Evolutionary conservation across 495 filamentous ascomycete species (phyloP), one percentile per base, ranked within the genome.

Genomic region (Jackrogersella minutella): DNA sequence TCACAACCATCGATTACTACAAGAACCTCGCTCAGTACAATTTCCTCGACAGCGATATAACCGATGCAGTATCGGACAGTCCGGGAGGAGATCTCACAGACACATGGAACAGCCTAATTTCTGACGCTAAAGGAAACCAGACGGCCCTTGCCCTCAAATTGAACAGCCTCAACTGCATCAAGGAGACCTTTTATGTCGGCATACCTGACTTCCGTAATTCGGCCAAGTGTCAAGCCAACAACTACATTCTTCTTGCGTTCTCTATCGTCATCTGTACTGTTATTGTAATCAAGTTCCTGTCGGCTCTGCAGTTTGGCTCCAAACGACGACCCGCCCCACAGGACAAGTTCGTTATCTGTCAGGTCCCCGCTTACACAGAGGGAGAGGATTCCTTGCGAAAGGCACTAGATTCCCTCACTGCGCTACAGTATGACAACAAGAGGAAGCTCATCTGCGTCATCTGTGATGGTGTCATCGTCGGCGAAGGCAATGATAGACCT

Each of bases 301-400:
- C 95, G 56, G 95, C 95, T 41, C 83, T 99, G 22, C 95, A 99
- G 73, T 89, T 99, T 63, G 94, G 95, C 14, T 90, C 91, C 46
- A 97, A 97, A 79, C 88, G 91, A 26, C 90, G 92, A 14, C 95
- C 95, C 3, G 82, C 89, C 14, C 89, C 92, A 22, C 95, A 98
- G 77, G 95, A 99, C 74, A 98, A 97, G 74, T 99, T 99, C 62
- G 95, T 99, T 61, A 97, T 99, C 64, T 98, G 95, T 80, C 90
- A 97, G 76, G 92, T 99, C 53, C 95, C 95, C 16, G 95, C 95
- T 10, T 99, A 99, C 74, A 99, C 95, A 0, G 95, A 99, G 81
- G 95, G 93, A 61, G 95, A 99, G 80, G 93, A 99, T 74, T 90
- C 92, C 16, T 79, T 99, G 17, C 85, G 95, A 46, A 93, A 96